Evolutionary conservation across 2,329 filamentous ascomycete genomes (phyloP).

Genomic region (Talaromyces pinophilus): DNA sequence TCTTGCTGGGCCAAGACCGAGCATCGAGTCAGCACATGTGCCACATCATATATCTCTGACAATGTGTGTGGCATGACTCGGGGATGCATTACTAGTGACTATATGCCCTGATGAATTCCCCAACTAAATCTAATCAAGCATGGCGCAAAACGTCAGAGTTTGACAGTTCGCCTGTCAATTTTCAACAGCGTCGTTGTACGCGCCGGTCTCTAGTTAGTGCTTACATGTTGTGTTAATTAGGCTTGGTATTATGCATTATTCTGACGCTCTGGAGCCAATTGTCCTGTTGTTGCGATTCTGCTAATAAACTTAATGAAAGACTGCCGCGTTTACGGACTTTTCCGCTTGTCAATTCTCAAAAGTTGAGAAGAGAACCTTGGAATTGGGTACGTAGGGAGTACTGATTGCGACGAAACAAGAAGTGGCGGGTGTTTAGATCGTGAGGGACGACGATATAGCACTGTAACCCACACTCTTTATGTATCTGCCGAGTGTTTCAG

Average conservation of each 20-base stretch:
- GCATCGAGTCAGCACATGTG: background rate
- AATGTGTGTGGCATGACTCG: background rate
- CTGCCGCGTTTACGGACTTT: too few species aligned
- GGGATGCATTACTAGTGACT: background rate
- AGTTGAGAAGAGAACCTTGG: too few species aligned
- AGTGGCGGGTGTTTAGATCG: background rate
- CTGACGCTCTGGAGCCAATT: background rate
- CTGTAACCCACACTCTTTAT: background rate
- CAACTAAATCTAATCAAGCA: background rate
- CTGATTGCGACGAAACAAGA: background rate
- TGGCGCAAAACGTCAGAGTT: background rate
- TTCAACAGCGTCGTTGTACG: background rate
- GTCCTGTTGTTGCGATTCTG: background rate
- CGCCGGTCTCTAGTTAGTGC: background rate
- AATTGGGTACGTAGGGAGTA: too few species aligned
- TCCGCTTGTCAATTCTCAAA: too few species aligned
- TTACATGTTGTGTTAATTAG: background rate
- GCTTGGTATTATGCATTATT: background rate
- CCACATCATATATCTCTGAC: background rate
- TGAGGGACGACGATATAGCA: background rate
- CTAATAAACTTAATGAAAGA: background rate
- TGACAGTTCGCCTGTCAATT: background rate
- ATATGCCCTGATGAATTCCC: background rate
- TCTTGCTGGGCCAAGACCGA: background rate
- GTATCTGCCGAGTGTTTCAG: background rate